A percentile compares a stretch with the other conserved stretches of the same genome.
phyloP scores from a whole-genome alignment of 768 basidiomycete species.

The Antrodiella citrinella region DNA sequence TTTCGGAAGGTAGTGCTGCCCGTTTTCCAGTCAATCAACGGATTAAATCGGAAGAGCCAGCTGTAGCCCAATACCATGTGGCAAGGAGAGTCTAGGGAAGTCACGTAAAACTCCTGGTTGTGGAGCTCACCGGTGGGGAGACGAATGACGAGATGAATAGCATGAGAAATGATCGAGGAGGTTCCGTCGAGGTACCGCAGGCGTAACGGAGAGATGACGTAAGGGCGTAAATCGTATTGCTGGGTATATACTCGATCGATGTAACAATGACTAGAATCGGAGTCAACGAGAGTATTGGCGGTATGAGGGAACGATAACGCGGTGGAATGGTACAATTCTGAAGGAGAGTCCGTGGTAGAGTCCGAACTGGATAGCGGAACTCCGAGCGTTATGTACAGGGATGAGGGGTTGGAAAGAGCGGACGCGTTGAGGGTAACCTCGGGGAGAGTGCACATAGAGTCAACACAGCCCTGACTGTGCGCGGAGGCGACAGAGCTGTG shows the following conservation, averaged over 20 bases:
- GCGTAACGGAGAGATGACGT: no score
- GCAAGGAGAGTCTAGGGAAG: background rate
- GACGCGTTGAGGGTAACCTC: conserved; percentile 2
- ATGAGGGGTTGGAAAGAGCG: conserved; percentile 5
- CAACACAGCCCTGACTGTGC: conserved; percentile 4
- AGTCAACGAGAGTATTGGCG: conserved; percentile 4
- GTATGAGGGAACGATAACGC: no score
- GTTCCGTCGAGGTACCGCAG: no score
- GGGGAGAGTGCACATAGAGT: background rate
- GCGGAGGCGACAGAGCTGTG: conserved; percentile 1
- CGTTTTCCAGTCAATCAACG: conserved; percentile 15
- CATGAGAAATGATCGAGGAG: no score
- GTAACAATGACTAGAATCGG: conserved; percentile 4
- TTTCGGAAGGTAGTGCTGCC: background rate
- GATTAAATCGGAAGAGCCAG: conserved; percentile 15
- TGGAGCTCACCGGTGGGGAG: background rate
- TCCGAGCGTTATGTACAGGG: background rate
- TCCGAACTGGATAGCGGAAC: background rate
- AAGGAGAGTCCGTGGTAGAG: no score
- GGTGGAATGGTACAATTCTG: background rate
- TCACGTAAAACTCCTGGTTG: background rate
- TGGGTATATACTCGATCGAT: background rate
- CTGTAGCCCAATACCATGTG: conserved; percentile 10
- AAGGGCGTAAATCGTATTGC: no score
- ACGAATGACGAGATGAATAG: background rate